Percentiles rank a stretch among this genome's conserved stretches.
phyloP scores from a whole-genome alignment of 768 basidiomycete species.

The Russula virescens region DNA sequence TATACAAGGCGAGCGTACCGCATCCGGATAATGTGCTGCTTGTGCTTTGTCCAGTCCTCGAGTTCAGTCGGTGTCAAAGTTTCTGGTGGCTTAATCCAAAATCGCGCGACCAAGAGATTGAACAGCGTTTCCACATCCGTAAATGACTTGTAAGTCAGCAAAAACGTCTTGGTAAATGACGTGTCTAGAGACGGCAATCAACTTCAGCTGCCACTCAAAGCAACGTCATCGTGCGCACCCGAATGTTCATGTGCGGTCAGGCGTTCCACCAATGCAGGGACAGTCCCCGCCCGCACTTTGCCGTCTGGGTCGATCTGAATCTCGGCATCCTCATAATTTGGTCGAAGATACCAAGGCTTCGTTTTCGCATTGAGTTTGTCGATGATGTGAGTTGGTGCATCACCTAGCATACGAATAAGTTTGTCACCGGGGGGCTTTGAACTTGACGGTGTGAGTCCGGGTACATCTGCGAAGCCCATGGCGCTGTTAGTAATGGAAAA shows the following conservation, averaged over 20 bases:
- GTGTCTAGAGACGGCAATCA: constrained; percentile 46
- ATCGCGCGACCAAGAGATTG: constrained; percentile 73
- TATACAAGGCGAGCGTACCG: constrained; percentile 45
- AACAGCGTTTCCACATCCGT: constrained; percentile 78
- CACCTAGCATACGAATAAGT: constrained; percentile 64
- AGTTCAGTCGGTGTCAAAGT: constrained; percentile 55
- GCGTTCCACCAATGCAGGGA: constrained; percentile 80
- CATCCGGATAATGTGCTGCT: constrained; percentile 82
- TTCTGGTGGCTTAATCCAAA: constrained; percentile 68
- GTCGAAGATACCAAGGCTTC: constrained; percentile 80
- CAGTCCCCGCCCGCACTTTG: constrained; percentile 79
- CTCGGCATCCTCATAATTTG: constrained; percentile 73
- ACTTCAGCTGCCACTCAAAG: not conserved
- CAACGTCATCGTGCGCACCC: constrained; percentile 43
- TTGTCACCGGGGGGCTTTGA: constrained; percentile 42
- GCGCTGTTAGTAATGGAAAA: not conserved
- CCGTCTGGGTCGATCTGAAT: constrained; percentile 84
- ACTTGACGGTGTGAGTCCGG: constrained; percentile 6
- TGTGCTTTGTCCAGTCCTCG: constrained; percentile 76
- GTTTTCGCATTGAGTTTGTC: constrained; percentile 37
- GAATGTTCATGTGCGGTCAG: constrained; percentile 87
- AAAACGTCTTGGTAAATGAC: constrained; percentile 79
- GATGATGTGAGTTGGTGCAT: constrained; percentile 40
- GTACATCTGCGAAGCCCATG: not conserved
- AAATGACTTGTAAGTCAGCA: constrained; percentile 96